Evolutionary conservation across 495 filamentous ascomycete genomes (phyloP), one percentile per base, ranked within the genome.

Genomic region (Talaromyces proteolyticus): DNA sequence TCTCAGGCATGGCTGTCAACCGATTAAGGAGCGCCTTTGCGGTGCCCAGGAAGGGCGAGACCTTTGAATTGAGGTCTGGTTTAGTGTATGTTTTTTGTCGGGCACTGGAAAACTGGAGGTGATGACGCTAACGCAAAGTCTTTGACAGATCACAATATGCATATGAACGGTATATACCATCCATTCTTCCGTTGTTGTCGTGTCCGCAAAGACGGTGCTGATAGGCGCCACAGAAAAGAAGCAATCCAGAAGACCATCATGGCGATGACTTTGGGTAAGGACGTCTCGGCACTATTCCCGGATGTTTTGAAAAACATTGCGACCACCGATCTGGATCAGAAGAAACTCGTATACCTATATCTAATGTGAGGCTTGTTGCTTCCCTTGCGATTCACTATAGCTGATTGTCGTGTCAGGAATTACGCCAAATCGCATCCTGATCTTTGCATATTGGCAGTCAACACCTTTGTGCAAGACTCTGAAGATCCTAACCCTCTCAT

Each of bases 351-450:
- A 11, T 99, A 99, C 65, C 78, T 99, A 23, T 99, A 99, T 64
- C 73, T 99, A 26, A 99, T 99, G 92, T 95, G 65, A 62, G 85
- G 65, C 19, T 42, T 44, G 18, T 37, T 25, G 21, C 53, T 12
- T 39, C 21, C 19, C n/a, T 44, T 3, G 14, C 12, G 47, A 25
- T 16, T 42, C 18, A 14, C 22, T 25, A 12, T 34, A 24, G 17
- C 24, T 49, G 16, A 40, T 22, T 12, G 11, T 19, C 19, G 7
- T 46, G 43, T 19, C 44, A 96, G 91, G 91, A 99, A 99, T 70
- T 99, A 99, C 69, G 93, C 93, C 59, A 99, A 99, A 79, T 95
- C 94, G 44, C 93, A 99, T 67, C 93, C 93, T 14, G 93, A 99
- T 62, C 86, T 99, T 29, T 99, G 93, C 70, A 99, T 99, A 68